Evolutionary conservation across 2,329 filamentous ascomycete genomes (phyloP).

Genomic region (Atkinsonella hypoxylon): DNA sequence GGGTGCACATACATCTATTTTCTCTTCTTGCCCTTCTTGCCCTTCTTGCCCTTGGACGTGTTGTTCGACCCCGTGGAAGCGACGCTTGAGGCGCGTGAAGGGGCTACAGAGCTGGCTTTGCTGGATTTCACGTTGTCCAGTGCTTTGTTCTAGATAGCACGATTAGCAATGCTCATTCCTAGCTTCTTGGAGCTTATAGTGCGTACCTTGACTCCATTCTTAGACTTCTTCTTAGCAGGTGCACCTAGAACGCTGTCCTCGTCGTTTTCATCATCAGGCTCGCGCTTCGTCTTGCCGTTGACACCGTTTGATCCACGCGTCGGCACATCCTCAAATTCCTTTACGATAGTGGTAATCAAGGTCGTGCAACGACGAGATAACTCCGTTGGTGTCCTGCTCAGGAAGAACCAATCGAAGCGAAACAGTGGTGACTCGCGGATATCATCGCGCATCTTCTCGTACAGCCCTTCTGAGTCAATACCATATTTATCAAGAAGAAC

Average conservation of each 20-base stretch:
- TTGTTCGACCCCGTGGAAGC: conserved; percentile 54
- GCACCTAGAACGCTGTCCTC: conserved; percentile 70
- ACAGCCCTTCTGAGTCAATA: conserved; percentile 79
- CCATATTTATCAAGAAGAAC: conserved; percentile 89
- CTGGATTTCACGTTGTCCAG: conserved; percentile 78
- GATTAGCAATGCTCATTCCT: conserved; percentile 3
- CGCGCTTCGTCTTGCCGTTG: conserved; percentile 62
- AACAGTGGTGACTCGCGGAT: conserved; percentile 91
- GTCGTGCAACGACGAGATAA: conserved; percentile 89
- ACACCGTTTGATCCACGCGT: conserved; percentile 43
- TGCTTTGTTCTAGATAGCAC: conserved; percentile 65
- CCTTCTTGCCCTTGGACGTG: conserved; percentile 35
- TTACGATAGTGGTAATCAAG: conserved; percentile 82
- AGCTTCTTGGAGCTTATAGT: background rate
- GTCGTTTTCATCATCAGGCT: conserved; percentile 69
- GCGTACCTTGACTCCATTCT: conserved; percentile 73
- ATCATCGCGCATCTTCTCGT: conserved; percentile 92
- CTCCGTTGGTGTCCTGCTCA: conserved; percentile 86
- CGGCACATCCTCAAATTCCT: conserved; percentile 73
- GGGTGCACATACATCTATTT: conserved; percentile 12
- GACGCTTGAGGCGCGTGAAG: conserved; percentile 81
- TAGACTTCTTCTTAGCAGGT: conserved; percentile 80
- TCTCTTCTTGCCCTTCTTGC: conserved; percentile 24
- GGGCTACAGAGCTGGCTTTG: conserved; percentile 64
- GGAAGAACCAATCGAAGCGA: conserved; percentile 98